Evolutionary conservation across 768 basidiomycete species (phyloP).

Genomic region (Lactarius hatsudake): DNA sequence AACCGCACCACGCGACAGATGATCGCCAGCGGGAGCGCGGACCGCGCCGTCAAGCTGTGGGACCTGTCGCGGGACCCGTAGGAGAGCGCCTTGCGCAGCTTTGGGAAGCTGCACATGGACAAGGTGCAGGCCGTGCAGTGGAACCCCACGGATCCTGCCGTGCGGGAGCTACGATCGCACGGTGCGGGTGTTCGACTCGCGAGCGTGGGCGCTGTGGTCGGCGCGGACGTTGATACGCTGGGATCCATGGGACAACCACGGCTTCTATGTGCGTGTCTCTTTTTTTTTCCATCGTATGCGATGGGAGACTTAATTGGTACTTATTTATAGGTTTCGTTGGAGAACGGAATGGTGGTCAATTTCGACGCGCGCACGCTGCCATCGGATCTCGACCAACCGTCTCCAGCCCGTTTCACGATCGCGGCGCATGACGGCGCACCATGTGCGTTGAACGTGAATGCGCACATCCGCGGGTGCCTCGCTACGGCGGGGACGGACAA

Average conservation of each 20-base stretch:
- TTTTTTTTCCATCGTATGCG: constrained; percentile 10
- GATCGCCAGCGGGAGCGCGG: constrained; percentile 88
- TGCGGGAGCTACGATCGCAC: constrained; percentile 93
- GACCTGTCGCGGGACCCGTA: constrained; percentile 74
- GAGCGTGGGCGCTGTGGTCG: constrained; percentile 81
- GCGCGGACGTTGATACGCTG: constrained; percentile 92
- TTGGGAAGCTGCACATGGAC: constrained; percentile 77
- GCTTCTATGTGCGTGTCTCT: constrained; percentile 70
- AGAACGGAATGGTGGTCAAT: constrained; percentile 91
- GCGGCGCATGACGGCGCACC: constrained; percentile 63
- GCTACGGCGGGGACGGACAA: constrained; percentile 95
- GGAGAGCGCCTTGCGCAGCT: constrained; percentile 76
- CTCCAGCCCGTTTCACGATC: constrained; percentile 80
- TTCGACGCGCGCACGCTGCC: constrained; percentile 87
- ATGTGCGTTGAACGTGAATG: constrained; percentile 87
- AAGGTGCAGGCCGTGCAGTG: constrained; percentile 97
- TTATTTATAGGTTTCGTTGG: constrained; percentile 72
- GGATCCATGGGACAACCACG: constrained; percentile 91
- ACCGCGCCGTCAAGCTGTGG: constrained; percentile 96
- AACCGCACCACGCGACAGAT: constrained; percentile 75
- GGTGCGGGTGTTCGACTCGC: constrained; percentile 88
- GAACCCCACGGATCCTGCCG: constrained; percentile 84
- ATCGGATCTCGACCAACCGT: constrained; percentile 56
- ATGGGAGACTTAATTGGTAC: too few species aligned
- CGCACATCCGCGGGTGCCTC: constrained; percentile 85